Evolutionary conservation across 176 grass and related monocot genomes (phyloP).

Genomic region (Canna indica): DNA sequence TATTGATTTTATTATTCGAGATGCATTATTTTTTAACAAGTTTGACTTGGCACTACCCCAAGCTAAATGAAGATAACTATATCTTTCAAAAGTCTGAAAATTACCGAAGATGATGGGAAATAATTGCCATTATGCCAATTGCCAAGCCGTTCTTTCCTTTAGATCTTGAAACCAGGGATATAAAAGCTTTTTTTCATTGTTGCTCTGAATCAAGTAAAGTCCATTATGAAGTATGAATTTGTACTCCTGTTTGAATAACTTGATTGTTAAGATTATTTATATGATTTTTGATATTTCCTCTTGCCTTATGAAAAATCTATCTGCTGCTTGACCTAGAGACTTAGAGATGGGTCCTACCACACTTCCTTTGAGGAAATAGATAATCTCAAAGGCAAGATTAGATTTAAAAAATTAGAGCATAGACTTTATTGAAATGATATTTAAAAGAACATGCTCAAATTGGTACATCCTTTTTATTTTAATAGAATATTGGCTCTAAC

Average conservation of each 20-base stretch:
- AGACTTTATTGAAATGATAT: too few relatives aligned
- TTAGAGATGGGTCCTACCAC: too few relatives aligned
- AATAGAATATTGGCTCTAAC: too few relatives aligned
- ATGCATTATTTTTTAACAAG: background rate
- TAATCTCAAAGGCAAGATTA: too few relatives aligned
- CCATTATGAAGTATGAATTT: background rate
- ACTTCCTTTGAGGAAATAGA: background rate
- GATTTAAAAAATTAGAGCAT: too few relatives aligned
- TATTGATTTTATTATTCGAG: conserved; percentile 3
- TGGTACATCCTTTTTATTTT: too few relatives aligned
- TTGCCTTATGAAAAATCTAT: too few relatives aligned
- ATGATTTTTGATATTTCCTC: background rate
- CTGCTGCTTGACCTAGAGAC: too few relatives aligned
- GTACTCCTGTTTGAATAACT: background rate
- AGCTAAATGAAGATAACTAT: too few relatives aligned
- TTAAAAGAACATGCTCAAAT: too few relatives aligned
- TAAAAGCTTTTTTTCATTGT: background rate
- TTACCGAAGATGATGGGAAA: background rate
- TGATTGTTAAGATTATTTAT: background rate
- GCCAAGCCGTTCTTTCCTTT: background rate
- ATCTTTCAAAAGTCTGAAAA: background rate
- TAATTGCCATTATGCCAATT: background rate
- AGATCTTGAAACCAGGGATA: background rate
- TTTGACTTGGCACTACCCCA: background rate
- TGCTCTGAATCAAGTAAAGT: background rate